These are phyloP conservation scores for Chaetothyriales sp. DNA, from an alignment of 2,329 filamentous ascomycete species.

Conservation along the genomic window DNA sequence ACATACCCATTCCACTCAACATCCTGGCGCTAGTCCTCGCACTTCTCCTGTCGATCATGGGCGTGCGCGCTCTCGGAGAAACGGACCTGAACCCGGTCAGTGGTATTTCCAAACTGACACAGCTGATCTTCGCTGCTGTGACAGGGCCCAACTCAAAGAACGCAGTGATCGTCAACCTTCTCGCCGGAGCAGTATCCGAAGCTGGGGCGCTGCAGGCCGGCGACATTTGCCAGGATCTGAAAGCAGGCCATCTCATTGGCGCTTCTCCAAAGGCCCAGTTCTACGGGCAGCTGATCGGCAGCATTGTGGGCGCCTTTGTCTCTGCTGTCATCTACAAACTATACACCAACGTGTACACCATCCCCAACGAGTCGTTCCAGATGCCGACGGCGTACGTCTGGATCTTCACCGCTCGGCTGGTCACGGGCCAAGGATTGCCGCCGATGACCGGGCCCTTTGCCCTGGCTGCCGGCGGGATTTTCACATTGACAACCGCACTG, in stretches of 20 bases:
- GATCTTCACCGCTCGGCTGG: conserved; percentile 89
- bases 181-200: conserved; percentile 79
- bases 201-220: conserved; percentile 84
- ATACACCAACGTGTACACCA: conserved; percentile 78
- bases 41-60: conserved; percentile 53
- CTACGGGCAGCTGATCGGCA: conserved; percentile 88
- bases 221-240: conserved; percentile 92
- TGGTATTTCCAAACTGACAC: conserved; percentile 90
- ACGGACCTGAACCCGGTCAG: conserved; percentile 94
- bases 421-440: conserved; percentile 80
- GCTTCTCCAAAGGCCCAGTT: conserved; percentile 92
- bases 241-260: conserved; percentile 85
- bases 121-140: conserved; percentile 85
- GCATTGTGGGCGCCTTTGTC: conserved; percentile 69
- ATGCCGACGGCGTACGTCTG: conserved; percentile 92
- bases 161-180: conserved; percentile 85
- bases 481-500: conserved; percentile 55
- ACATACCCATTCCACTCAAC: conserved; percentile 67
- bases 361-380: conserved; percentile 81
- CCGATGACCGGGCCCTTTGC: conserved; percentile 72
- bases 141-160: conserved; percentile 70
- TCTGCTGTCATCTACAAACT: conserved; percentile 78
- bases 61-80: conserved; percentile 54
- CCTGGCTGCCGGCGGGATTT: conserved; percentile 58
- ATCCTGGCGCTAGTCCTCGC: conserved; percentile 72